These are phyloP conservation scores for Dactylellina cionopaga DNA, from an alignment of 2,329 filamentous ascomycete genomes.

Conservation along the genomic window DNA sequence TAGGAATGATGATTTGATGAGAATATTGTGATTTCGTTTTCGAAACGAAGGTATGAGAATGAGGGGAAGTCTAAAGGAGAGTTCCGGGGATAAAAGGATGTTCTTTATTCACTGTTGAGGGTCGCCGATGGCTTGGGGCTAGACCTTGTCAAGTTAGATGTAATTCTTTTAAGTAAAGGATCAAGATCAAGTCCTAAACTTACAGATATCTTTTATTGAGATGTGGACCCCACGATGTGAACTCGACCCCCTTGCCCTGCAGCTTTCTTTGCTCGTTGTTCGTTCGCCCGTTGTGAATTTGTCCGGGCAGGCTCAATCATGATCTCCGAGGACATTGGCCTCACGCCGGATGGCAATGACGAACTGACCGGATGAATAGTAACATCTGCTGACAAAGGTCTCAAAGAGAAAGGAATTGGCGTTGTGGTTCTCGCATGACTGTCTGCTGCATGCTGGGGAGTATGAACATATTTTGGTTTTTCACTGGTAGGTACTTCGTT, in stretches of 20 bases:
- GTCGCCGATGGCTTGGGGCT: too few species aligned
- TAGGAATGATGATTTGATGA: too few species aligned
- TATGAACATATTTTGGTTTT: slow-evolving; percentile 42
- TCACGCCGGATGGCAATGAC: slow-evolving; percentile 5
- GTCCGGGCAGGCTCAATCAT: slow-evolving; percentile 26
- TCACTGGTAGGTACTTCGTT: not conserved
- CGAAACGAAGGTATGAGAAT: too few species aligned
- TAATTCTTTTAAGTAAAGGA: too few species aligned
- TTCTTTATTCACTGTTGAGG: too few species aligned
- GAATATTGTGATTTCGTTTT: too few species aligned
- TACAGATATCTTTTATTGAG: not conserved
- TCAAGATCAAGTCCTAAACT: too few species aligned
- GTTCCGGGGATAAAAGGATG: too few species aligned
- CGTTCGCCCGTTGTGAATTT: slow-evolving; percentile 6
- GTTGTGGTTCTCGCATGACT: slow-evolving; percentile 43
- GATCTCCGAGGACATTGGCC: slow-evolving; percentile 34
- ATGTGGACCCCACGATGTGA: slow-evolving; percentile 24
- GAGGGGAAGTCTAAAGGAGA: too few species aligned
- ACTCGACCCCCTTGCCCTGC: slow-evolving; percentile 36
- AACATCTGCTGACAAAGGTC: slow-evolving; percentile 25
- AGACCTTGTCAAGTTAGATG: too few species aligned
- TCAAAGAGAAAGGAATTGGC: slow-evolving; percentile 30
- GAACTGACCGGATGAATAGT: slow-evolving; percentile 7
- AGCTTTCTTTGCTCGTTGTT: slow-evolving; percentile 4
- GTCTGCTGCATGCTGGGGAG: slow-evolving; percentile 36